phyloP scores from a whole-genome alignment of 2,329 filamentous ascomycete genomes.

The Diplocarpon rosae region DNA sequence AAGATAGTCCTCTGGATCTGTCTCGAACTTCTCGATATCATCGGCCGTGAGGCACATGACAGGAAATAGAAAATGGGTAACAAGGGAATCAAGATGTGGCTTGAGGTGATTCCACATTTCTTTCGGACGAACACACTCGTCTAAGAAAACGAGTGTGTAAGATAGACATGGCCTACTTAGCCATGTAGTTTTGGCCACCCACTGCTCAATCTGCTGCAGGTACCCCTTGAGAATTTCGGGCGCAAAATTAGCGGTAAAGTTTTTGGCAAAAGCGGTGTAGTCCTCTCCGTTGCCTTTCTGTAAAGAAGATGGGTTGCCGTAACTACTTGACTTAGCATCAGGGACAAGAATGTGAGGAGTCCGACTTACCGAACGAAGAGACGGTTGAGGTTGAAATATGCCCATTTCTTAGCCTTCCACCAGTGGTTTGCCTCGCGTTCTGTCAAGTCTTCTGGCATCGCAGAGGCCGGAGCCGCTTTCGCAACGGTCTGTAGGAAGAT shows the following conservation, averaged over 20 bases:
- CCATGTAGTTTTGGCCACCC: conserved; percentile 91
- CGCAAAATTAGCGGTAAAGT: conserved; percentile 82
- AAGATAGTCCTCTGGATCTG: conserved; percentile 91
- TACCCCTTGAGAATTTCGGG: conserved; percentile 96
- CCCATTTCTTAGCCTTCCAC: conserved; percentile 99
- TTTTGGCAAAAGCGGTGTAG: conserved; percentile 73
- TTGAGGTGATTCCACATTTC: conserved; percentile 93
- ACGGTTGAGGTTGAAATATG: conserved; percentile 93
- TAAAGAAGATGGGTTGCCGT: conserved; percentile 74
- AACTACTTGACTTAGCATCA: conserved; percentile 40
- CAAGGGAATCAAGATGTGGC: conserved; percentile 83
- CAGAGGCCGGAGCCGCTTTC: conserved; percentile 68
- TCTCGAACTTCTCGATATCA: conserved; percentile 86
- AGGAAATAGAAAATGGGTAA: conserved; percentile 91
- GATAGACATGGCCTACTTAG: conserved; percentile 88
- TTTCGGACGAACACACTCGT: conserved; percentile 96
- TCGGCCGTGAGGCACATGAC: conserved; percentile 87
- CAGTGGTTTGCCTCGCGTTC: conserved; percentile 92
- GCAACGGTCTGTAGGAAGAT: conserved; percentile 84
- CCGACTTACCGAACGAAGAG: conserved; percentile 71
- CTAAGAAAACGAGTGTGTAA: conserved; percentile 87
- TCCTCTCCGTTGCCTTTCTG: conserved; percentile 65
- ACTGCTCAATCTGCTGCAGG: conserved; percentile 88
- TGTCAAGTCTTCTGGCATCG: conserved; percentile 66
- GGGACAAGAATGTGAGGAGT: not conserved